Evolutionary conservation across 306 rosid genomes (phyloP).

Genomic region (Malus sieversii): DNA sequence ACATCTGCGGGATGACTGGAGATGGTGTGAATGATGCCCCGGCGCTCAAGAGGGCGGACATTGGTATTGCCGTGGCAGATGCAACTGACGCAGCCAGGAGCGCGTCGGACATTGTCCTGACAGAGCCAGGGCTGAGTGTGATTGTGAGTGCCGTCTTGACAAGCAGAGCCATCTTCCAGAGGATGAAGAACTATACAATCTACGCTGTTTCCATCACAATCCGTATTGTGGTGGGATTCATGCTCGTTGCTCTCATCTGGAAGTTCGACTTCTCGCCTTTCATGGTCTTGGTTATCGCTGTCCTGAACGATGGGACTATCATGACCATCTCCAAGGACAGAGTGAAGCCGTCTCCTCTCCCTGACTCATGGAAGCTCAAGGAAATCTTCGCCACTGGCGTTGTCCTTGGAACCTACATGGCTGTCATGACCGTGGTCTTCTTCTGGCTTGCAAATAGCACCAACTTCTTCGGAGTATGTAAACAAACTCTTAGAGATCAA

Average conservation of each 20-base stretch:
- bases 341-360: constrained; percentile 90
- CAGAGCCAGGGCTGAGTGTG: constrained; percentile 87
- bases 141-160: constrained; percentile 82
- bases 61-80: constrained; percentile 92
- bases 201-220: constrained; percentile 94
- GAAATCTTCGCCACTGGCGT: constrained; percentile 81
- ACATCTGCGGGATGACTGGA: constrained; percentile 88
- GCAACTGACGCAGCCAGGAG: constrained; percentile 91
- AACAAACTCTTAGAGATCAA: not conserved
- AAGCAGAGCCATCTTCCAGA: constrained; percentile 91
- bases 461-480: constrained; percentile 52
- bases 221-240: constrained; percentile 83
- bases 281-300: constrained; percentile 81
- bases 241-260: constrained; percentile 81
- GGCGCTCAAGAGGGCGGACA: constrained; percentile 84
- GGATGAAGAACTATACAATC: constrained; percentile 94
- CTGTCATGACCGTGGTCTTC: constrained; percentile 69
- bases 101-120: constrained; percentile 91
- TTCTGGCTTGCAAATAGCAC: constrained; percentile 59
- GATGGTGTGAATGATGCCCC: constrained; percentile 97
- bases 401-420: constrained; percentile 86
- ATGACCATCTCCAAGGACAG: constrained; percentile 95
- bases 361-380: constrained; percentile 91
- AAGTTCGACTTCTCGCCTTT: constrained; percentile 85
- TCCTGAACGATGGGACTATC: constrained; percentile 87